Base-by-base conservation (phyloP, 1,139 yeast genomes). In the Yamadazyma diospyri region DNA sequence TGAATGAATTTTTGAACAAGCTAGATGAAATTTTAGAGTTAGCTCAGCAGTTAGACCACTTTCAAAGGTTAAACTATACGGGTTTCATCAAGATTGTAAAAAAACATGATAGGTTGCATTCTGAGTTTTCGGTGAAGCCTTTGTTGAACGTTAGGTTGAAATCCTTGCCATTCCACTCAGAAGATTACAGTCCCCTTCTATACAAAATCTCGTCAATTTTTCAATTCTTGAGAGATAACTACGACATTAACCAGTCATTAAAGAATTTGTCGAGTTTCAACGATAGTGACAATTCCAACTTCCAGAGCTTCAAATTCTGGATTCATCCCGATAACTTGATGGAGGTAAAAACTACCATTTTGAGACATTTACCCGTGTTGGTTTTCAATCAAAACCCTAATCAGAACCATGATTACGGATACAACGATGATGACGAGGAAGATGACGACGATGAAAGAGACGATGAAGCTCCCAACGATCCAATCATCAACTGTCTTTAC, bases 1-100 rank as follows among this genome's bases (percentile, higher is more conserved):
- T 79, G 40, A 64, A 61, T 33, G 45, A 57, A 19, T 81, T 85
- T 50, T 84, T 82, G 46, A 59, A 63, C 23, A 73, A 76, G 39
- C 69, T 92, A 50, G 98, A 92, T 51, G 79, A 78, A 39, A 64
- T 81, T 30, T 69, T 92, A 39, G 73, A 78, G 14, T 70, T 76
- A 46, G 87, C 97, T 10, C 87, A 84, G 47, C 92, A 87, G 52
- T 69, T 92, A 51, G 97, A 89, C 54, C 86, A 78, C 51, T 92
- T 92, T 61, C 83, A 94, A 33, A 74, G 98, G 51, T 63, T 89
- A 47, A 92, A 92, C 59, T 92, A 82, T 63, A 89, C 98, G 15
- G 98, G 97, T 3, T 92, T 92, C 61, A 75, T 81, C 51, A 92
- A 92, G 57, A 86, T 92, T 48, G 97, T 89, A 46, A 89, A 92